Percentiles rank a stretch among this genome's conserved stretches.
Conservation (phyloP, 2,329 filamentous ascomycete species). For the Ramularia endophylla region DNA sequence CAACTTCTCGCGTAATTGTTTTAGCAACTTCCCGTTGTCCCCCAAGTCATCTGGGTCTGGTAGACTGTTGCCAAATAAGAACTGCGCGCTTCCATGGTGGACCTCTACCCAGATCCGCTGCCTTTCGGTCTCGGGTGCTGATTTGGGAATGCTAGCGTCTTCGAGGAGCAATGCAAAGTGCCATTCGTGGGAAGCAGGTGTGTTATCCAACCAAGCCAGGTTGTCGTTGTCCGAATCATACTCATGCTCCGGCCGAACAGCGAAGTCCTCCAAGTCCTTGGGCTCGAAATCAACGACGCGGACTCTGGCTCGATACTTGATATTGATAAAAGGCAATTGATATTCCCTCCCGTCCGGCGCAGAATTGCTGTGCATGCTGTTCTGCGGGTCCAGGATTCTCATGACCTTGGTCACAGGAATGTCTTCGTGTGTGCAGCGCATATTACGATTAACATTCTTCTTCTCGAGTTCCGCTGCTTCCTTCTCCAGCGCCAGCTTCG, state of each 20-base stretch:
- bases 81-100: slow-evolving; percentile 52
- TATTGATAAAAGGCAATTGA: slow-evolving; percentile 43
- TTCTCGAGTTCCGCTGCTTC: slow-evolving; percentile 1
- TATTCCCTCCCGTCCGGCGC: slow-evolving; percentile 24
- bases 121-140: neutral
- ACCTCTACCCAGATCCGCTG: slow-evolving; percentile 60
- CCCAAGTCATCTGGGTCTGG: slow-evolving; percentile 55
- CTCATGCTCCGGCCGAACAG: slow-evolving; percentile 32
- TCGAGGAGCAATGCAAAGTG: slow-evolving; percentile 74
- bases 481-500: slow-evolving; percentile 8
- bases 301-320: slow-evolving; percentile 62
- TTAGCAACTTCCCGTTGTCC: slow-evolving; percentile 44
- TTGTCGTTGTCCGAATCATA: slow-evolving; percentile 9
- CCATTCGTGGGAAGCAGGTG: slow-evolving; percentile 64
- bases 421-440: slow-evolving; percentile 40
- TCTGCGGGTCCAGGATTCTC: slow-evolving; percentile 45
- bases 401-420: slow-evolving; percentile 36
- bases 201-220: slow-evolving; percentile 32
- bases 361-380: slow-evolving; percentile 41
- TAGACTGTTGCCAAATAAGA: slow-evolving; percentile 49
- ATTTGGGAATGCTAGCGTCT: slow-evolving; percentile 46
- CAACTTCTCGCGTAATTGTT: slow-evolving; percentile 59
- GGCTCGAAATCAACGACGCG: slow-evolving; percentile 82
- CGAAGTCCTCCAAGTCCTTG: slow-evolving; percentile 63
- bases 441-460: slow-evolving; percentile 21